These are phyloP conservation scores for Ampelocalamus luodianensis DNA, from an alignment of 176 grass and related monocot genomes.

Conservation along the genomic window DNA sequence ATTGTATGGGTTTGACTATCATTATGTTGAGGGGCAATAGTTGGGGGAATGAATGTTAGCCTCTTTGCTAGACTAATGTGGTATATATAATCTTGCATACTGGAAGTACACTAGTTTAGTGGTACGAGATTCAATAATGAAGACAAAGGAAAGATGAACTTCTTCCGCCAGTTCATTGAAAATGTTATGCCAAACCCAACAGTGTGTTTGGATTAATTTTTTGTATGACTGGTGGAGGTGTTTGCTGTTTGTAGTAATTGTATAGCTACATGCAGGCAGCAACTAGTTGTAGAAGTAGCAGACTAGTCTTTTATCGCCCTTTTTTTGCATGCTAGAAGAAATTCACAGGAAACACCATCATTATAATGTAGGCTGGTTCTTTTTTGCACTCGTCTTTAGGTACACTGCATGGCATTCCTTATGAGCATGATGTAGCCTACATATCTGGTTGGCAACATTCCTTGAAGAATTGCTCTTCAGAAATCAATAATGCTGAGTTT, in stretches of 20 bases:
- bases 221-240: neutral
- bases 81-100: neutral
- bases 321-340: slow-evolving; percentile 19
- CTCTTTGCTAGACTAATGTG: slow-evolving; percentile 1
- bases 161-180: neutral
- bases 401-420: neutral
- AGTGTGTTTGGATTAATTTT: neutral
- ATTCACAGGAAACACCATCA: neutral
- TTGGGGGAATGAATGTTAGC: neutral
- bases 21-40: neutral
- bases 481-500: neutral
- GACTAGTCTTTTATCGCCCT: neutral
- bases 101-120: neutral
- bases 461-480: slow-evolving; percentile 30
- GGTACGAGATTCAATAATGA: neutral
- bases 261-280: neutral
- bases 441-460: neutral
- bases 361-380: neutral
- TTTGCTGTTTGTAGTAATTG: neutral
- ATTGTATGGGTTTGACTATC: neutral
- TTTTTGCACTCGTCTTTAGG: neutral
- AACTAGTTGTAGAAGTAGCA: slow-evolving; percentile 1
- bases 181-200: neutral
- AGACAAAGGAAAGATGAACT: neutral
- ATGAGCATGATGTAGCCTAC: neutral